Percentiles rank a stretch among this genome's conserved stretches.
phyloP scores from a whole-genome alignment of 202 grass and related monocot species.

The Schoenoplectus tabernaemontani region DNA sequence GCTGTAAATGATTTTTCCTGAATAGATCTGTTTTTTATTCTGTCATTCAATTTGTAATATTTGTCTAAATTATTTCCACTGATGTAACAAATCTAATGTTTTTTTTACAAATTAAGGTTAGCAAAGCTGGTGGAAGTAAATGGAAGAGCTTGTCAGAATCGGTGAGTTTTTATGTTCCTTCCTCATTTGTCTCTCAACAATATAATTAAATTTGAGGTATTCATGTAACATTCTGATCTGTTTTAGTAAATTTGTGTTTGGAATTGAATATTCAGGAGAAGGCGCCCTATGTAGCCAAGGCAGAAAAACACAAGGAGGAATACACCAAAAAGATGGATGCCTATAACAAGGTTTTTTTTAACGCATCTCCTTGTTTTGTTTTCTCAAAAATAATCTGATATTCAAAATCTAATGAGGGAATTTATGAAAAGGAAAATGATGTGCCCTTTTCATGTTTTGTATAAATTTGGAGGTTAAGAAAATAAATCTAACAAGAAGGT shows the following conservation, averaged over 20 bases:
- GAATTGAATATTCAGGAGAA: slow-evolving; percentile 51
- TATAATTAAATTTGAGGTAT: slow-evolving; percentile 9
- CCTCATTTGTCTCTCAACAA: not conserved
- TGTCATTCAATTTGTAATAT: not conserved
- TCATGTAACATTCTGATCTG: not conserved
- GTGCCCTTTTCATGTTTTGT: not conserved
- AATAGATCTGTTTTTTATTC: not conserved
- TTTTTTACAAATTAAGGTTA: slow-evolving; percentile 49
- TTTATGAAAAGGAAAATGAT: no score
- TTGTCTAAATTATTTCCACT: not conserved
- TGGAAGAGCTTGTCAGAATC: slow-evolving; percentile 69
- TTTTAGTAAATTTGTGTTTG: not conserved
- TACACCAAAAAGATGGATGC: slow-evolving; percentile 45
- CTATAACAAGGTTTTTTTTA: slow-evolving; percentile 41
- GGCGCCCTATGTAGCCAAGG: slow-evolving; percentile 61
- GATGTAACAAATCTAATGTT: not conserved
- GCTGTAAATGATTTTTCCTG: slow-evolving; percentile 33
- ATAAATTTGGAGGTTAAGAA: not conserved
- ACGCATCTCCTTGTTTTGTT: no score
- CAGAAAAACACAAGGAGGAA: slow-evolving; percentile 46
- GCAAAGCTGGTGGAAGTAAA: slow-evolving; percentile 79
- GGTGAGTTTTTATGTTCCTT: slow-evolving; percentile 34
- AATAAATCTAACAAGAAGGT: not conserved
- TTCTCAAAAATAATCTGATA: not conserved
- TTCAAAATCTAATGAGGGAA: not conserved